phyloP scores from a whole-genome alignment of 83 land plant species.

The Picea engelmannii region DNA sequence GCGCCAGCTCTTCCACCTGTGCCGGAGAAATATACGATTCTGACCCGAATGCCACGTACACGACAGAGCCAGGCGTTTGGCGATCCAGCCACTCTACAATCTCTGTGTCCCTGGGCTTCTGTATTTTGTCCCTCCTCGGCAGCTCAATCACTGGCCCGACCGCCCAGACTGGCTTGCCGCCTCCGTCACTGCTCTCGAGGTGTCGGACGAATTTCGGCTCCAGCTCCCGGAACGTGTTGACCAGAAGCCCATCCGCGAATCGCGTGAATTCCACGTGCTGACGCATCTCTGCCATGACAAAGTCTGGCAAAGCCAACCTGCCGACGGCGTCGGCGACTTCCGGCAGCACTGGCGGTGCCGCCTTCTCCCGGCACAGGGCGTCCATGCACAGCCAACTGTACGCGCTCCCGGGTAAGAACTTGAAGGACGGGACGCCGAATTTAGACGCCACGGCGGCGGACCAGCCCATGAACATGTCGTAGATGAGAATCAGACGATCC shows the following conservation, averaged over 20 bases:
- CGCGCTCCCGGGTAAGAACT: constrained; percentile 16
- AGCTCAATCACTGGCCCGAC: constrained; percentile 28
- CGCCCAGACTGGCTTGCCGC: constrained; percentile 10
- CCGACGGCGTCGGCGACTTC: neutral
- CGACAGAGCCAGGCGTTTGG: constrained; percentile 47
- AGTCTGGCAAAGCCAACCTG: neutral
- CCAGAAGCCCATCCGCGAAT: constrained; percentile 29
- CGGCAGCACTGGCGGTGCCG: neutral
- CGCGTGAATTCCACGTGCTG: constrained; percentile 4
- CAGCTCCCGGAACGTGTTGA: constrained; percentile 39
- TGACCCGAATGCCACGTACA: constrained; percentile 53
- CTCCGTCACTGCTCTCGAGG: no score
- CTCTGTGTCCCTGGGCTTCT: neutral
- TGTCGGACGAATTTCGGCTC: constrained; percentile 21
- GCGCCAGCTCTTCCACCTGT: constrained; percentile 40
- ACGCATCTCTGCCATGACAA: constrained; percentile 8
- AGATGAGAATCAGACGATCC: neutral
- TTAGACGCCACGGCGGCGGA: constrained; percentile 17
- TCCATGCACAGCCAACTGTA: constrained; percentile 8
- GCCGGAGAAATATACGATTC: constrained; percentile 37
- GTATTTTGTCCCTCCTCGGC: neutral
- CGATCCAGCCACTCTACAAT: constrained; percentile 40
- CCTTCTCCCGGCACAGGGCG: neutral
- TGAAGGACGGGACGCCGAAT: constrained; percentile 13
- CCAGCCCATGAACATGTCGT: constrained; percentile 24